These are phyloP conservation scores for Dillenia turbinata DNA, from an alignment of 164 flowering plant genomes.

Conservation along the genomic window DNA sequence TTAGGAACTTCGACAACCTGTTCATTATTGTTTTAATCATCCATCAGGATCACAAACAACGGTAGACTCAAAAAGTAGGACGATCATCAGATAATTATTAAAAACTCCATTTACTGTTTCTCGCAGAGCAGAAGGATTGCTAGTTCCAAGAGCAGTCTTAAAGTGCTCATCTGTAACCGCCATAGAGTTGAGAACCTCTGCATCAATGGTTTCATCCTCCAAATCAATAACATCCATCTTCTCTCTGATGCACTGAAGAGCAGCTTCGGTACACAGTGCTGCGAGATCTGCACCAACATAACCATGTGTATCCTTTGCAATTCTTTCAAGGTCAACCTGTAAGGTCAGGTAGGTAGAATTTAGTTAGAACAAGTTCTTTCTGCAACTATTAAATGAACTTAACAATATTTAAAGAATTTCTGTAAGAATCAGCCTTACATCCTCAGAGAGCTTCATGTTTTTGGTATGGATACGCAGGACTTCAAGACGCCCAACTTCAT, in stretches of 20 bases:
- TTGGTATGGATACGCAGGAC: constrained; percentile 88
- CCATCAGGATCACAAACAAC: too few species aligned
- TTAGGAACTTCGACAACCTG: constrained; percentile 93
- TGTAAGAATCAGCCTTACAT: not conserved
- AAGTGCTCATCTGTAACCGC: constrained; percentile 22
- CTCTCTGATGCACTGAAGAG: constrained; percentile 24
- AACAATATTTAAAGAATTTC: not conserved
- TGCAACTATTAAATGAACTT: too few species aligned
- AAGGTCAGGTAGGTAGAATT: too few species aligned
- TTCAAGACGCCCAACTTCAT: constrained; percentile 87
- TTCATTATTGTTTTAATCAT: not conserved
- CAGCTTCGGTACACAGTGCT: constrained; percentile 24
- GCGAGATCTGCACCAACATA: constrained; percentile 21
- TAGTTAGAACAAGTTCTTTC: too few species aligned
- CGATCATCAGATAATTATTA: not conserved
- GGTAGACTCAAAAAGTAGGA: too few species aligned
- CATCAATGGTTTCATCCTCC: constrained; percentile 20
- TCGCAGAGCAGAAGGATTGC: constrained; percentile 22
- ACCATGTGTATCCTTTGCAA: constrained; percentile 17
- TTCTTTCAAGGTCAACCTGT: constrained; percentile 13
- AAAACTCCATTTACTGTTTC: constrained; percentile 41
- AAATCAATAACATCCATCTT: constrained; percentile 23
- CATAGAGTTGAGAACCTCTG: constrained; percentile 24
- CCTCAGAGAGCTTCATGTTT: constrained; percentile 22
- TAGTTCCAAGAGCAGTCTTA: constrained; percentile 16